Conservation (phyloP, 2,329 filamentous ascomycete species). For the Tolypocladium tundrense region DNA sequence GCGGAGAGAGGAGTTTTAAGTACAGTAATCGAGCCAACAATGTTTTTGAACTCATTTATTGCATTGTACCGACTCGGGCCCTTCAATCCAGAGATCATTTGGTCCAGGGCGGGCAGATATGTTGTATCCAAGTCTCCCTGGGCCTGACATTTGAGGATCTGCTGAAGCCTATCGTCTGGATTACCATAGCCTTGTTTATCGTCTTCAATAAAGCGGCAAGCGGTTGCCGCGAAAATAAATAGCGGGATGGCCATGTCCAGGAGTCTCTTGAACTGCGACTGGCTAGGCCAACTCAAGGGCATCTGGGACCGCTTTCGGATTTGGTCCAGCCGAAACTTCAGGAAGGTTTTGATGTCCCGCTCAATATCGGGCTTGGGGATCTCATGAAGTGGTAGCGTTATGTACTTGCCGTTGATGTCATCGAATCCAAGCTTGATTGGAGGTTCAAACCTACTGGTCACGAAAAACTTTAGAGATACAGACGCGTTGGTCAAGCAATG, state of each 20-base stretch:
- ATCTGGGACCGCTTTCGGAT: background rate
- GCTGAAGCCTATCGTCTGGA: conserved; percentile 10
- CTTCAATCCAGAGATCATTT: background rate
- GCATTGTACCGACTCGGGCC: background rate
- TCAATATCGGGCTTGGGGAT: background rate
- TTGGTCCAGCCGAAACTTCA: background rate
- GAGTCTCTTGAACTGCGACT: background rate
- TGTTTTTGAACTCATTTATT: conserved; percentile 13
- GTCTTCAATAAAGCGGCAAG: conserved; percentile 10
- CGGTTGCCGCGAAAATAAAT: conserved; percentile 11
- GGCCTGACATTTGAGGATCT: conserved; percentile 9
- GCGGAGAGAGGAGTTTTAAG: conserved; percentile 19
- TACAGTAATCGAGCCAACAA: conserved; percentile 21
- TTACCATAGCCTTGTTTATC: conserved; percentile 1
- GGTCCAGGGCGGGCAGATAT: conserved; percentile 10
- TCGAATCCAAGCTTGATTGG: conserved; percentile 21
- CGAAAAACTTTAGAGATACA: conserved; percentile 19
- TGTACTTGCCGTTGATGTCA: background rate
- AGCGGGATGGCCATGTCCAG: conserved; percentile 4
- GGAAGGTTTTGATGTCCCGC: conserved; percentile 17
- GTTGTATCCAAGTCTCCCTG: conserved; percentile 4
- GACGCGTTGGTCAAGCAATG: background rate
- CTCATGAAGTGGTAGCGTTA: background rate
- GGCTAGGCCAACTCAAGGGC: background rate
- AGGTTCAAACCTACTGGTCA: conserved; percentile 28